Base-by-base conservation (phyloP, 805 yeast species). In the Pichia phayaonensis region DNA sequence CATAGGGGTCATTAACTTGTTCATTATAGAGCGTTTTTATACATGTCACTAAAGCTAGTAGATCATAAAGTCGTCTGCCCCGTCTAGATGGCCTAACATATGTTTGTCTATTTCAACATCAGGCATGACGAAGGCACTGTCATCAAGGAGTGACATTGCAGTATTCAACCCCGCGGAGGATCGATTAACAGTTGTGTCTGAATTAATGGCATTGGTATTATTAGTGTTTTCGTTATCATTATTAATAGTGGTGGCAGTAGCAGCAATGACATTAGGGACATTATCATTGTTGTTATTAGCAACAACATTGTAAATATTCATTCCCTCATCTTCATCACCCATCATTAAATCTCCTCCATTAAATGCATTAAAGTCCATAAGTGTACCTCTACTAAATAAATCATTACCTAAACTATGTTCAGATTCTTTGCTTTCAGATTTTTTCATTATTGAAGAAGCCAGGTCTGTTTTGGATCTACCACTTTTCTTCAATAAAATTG, bases 311-410 rank as follows among this genome's bases (percentile, higher is more conserved):
- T 46, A 38, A 15, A 21, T 31, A 29, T 24, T 42, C 22, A 38
- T 18, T 34, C n/a, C 18, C 16, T n/a, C 18, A 26, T 23, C 29
- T 11, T 45, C 49, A 18, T 50, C 46, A 21, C 36, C 45, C 10
- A 50, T 26, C 40, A 50, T 46, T n/a, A 36, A 16, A 21, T 50
- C 53, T 10, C 48, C 48, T 13, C 46, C 45, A 13, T 27, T 46
- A 26, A 50, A 50, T 5, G 44, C 40, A 40, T 46, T 50, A 21
- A 50, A 46, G 31, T 50, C 53, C 46, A 49, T 45, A 41, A 49
- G 40, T 10, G 48, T 41, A 23, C 52, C 52, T 26, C 48, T 49
- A n/a, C 38, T 46, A 16, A 46, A 42, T 15, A 46, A 38, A 15
- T 45, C 52, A n/a, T 13, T 38, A 20, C 44, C 45, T 11, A 40